Evolutionary conservation across 2,329 filamentous ascomycete genomes (phyloP), one percentile per base, ranked within the genome.

Genomic region (Aspergillus hiratsukae): DNA sequence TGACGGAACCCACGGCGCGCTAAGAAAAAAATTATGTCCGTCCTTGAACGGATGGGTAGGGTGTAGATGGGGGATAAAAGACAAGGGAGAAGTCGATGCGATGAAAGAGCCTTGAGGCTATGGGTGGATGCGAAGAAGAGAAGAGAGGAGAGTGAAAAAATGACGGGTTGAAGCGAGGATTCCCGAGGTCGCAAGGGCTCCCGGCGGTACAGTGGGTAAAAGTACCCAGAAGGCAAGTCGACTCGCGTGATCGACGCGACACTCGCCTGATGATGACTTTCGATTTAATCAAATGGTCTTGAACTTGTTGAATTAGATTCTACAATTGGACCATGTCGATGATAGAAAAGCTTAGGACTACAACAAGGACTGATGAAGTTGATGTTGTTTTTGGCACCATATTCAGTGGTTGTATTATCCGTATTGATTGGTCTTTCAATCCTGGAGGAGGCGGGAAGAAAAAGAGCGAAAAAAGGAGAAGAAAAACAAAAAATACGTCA

Each of bases 71-170:
- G 43, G 48, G 31, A 56, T 52, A 46, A 21, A 41, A 35, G 50
- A 23, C 35, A 31, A 45, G 45, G 64, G 60, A 37, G 64, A 58
- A 45, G 50, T 56, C 49, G 49, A 46, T 46, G 52, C 57, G 58
- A 60, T 53, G 61, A 64, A 62, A 59, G 62, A 56, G 54, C 58
- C 23, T 23, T 7, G 21, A 25, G 37, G 17, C 23, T 50, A 48
- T 28, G 40, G 25, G 27, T 40, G 45, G 21, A 49, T 23, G 11
- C 23, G 45, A 51, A 37, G 17, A 29, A 17, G 37, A 53, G 58
- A 59, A 51, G 54, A 51, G 53, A 57, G 53, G 55, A 57, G 58
- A 56, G 54, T 37, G 49, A 51, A 54, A 55, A 58, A 58, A 55
- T 55, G 40, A 50, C 40, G 53, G 19, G 45, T 51, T 51, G 25